Percentiles rank a stretch among this genome's conserved stretches.
Conservation (phyloP, 2,329 filamentous ascomycete genomes). For the Dothideomycetes sp. region DNA sequence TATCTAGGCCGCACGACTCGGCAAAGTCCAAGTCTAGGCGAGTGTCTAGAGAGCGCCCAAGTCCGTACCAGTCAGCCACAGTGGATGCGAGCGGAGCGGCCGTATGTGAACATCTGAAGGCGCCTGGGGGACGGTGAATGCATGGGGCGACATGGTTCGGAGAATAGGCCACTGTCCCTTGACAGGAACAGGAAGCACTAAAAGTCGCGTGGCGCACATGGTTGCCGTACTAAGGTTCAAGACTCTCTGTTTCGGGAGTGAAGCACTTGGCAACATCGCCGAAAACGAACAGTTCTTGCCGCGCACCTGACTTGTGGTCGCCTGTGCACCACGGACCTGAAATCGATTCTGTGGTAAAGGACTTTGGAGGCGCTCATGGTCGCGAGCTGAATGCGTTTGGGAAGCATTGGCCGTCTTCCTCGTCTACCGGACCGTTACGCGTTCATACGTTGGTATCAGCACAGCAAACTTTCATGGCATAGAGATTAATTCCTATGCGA, state of each 20-base stretch:
- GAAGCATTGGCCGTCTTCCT: background rate
- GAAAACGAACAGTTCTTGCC: background rate
- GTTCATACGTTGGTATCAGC: background rate
- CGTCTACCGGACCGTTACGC: background rate
- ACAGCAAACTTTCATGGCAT: no score
- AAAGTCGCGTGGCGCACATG: background rate
- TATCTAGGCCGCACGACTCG: no score
- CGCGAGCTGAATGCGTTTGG: no score
- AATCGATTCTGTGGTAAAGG: no score
- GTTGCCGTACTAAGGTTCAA: background rate
- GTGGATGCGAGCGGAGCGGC: no score
- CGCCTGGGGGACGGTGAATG: background rate
- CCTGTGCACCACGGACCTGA: background rate
- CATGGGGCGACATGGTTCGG: background rate
- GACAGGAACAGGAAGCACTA: background rate
- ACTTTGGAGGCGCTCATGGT: background rate
- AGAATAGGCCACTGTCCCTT: background rate
- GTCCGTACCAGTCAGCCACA: no score
- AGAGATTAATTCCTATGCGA: no score
- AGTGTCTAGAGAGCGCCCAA: no score
- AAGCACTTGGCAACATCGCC: background rate
- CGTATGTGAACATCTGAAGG: background rate
- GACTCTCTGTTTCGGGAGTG: background rate
- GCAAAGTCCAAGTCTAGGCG: no score
- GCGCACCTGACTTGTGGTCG: background rate